Base-by-base conservation (phyloP, 2,329 filamentous ascomycete genomes). In the Phyllosticta paracitricarpa region DNA sequence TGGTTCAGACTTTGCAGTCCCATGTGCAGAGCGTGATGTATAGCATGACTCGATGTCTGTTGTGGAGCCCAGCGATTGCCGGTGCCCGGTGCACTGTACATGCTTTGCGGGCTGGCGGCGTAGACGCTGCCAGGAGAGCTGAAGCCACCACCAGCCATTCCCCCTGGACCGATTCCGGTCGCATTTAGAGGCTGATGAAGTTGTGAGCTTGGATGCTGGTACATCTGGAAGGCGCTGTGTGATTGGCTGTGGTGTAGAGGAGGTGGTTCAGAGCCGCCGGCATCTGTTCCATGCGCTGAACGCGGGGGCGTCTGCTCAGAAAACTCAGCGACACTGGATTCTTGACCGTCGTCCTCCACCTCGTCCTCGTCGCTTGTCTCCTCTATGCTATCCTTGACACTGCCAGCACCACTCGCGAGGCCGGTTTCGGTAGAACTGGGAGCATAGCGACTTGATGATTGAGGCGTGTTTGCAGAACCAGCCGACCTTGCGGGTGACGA, bases 321-420 rank as follows among this genome's bases (percentile, higher is more conserved):
- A 17, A 58, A 3, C 33, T 62, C 60, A 2, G 26, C 60, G 3
- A 51, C 51, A 22, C 53, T 48, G 17, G 51, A 53, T 17, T 35
- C 55, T 17, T 62, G 56, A 24, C 55, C 59, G n/a, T 62, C 60
- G 10, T 58, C 60, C 2, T 58, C 60, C n/a, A 35, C 52, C n/a
- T 61, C 59, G n/a, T 58, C 60, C n/a, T 58, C 56, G 51, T 62
- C 60, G 40, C 60, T 62, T 4, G 55, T 58, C 60, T 58, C 60
- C 26, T 62, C 60, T 17, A 62, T 58, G 25, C 60, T 62, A n/a
- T 56, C 60, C 19, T 62, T 62, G 22, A 62, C 60, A 24, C 60
- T 62, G n/a, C 56, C 60, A 25, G 60, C 25, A n/a, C 51, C 55
- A 33, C 56, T 58, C 9, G 48, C 54, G 10, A 53, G 52, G 22